A percentile compares a stretch with the other conserved stretches of the same genome.
These are phyloP conservation scores for Trichoderma harzianum DNA, from an alignment of 2,329 filamentous ascomycete species.

Conservation along the genomic window DNA sequence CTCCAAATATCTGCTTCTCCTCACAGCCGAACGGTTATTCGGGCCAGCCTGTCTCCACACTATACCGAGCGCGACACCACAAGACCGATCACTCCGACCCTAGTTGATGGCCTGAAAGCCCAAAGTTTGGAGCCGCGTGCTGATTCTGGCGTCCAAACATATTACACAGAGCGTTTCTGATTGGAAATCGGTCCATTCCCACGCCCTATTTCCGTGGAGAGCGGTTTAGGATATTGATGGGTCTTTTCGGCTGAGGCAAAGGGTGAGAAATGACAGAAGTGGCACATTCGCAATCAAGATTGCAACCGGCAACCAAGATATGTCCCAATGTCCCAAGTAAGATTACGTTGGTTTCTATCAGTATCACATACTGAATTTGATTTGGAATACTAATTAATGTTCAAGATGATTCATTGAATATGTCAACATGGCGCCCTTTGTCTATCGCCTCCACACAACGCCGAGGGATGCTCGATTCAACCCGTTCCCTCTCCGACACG, in stretches of 20 bases:
- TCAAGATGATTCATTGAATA: too few relatives aligned
- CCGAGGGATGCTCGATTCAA: not conserved
- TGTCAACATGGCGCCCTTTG: not conserved
- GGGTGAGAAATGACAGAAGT: not conserved
- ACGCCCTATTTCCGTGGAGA: not conserved
- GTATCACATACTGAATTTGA: not conserved
- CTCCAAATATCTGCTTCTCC: not conserved
- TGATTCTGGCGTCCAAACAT: not conserved
- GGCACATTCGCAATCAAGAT: not conserved
- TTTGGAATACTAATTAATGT: not conserved
- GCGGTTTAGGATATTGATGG: not conserved
- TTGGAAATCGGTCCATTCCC: not conserved
- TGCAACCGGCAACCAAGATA: not conserved
- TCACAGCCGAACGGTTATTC: not conserved
- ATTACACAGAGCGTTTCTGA: not conserved
- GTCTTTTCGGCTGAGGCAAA: not conserved
- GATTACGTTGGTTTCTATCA: not conserved
- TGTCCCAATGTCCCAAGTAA: not conserved
- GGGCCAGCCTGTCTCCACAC: not conserved
- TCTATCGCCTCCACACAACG: not conserved
- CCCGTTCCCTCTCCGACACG: not conserved
- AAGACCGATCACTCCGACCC: constrained; percentile 7
- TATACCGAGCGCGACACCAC: not conserved
- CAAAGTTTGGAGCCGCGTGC: not conserved
- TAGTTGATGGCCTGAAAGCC: not conserved